A percentile compares a stretch with the other conserved stretches of the same genome.
phyloP scores from a whole-genome alignment of 1,284 basidiomycete genomes.

The Anthracocystis panici-leucophaei region DNA sequence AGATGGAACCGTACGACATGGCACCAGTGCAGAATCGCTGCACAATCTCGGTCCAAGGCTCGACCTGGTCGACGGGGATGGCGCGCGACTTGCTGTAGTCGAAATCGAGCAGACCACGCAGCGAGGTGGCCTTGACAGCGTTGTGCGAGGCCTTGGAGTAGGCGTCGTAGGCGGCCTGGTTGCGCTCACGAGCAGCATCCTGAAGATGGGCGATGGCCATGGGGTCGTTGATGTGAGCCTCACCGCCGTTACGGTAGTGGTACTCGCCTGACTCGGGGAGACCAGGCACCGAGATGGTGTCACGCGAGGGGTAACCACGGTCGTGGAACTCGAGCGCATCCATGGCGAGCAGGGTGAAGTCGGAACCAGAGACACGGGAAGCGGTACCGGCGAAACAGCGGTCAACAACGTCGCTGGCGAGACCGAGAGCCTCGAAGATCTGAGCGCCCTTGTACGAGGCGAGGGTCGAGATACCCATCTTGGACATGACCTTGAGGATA shows the following conservation, averaged over 20 bases:
- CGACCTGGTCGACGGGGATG: slow-evolving; percentile 68
- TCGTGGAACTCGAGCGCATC: slow-evolving; percentile 68
- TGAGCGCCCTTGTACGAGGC: slow-evolving; percentile 68
- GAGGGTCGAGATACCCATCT: slow-evolving; percentile 68
- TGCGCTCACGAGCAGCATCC: slow-evolving; percentile 64
- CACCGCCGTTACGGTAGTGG: slow-evolving; percentile 67
- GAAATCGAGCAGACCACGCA: slow-evolving; percentile 66
- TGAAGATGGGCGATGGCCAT: slow-evolving; percentile 65
- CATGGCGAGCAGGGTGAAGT: slow-evolving; percentile 63
- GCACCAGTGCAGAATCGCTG: slow-evolving; percentile 68
- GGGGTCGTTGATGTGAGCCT: slow-evolving; percentile 67
- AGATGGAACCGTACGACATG: slow-evolving; percentile 69
- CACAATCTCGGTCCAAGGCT: slow-evolving; percentile 69
- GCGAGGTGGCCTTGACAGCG: slow-evolving; percentile 59
- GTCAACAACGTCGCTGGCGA: slow-evolving; percentile 61
- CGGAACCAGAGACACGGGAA: slow-evolving; percentile 63
- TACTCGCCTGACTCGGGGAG: slow-evolving; percentile 66
- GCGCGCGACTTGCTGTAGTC: slow-evolving; percentile 60
- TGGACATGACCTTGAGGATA: slow-evolving; percentile 67
- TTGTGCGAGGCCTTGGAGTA: slow-evolving; percentile 66
- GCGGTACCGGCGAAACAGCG: slow-evolving; percentile 67
- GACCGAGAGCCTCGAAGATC: slow-evolving; percentile 68
- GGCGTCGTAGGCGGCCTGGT: slow-evolving; percentile 63
- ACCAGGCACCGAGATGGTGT: slow-evolving; percentile 58
- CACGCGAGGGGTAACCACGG: slow-evolving; percentile 63